A percentile compares a stretch with the other conserved stretches of the same genome.
Conservation (phyloP, 495 filamentous ascomycete species). For the Parmelia sp. region DNA sequence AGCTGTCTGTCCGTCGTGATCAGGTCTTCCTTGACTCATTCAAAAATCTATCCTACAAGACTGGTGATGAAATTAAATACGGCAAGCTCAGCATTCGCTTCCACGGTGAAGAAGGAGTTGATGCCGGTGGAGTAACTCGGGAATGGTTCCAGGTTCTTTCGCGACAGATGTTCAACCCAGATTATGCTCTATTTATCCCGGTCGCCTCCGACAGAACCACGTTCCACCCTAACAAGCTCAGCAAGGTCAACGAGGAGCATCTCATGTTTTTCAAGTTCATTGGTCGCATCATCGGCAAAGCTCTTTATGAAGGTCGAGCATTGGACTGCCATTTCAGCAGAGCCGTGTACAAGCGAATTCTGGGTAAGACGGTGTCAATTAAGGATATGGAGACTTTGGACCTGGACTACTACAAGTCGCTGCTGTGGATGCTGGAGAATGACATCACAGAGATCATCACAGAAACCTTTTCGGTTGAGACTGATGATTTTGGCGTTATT, state of each 20-base stretch:
- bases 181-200: constrained; percentile 92
- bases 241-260: constrained; percentile 91
- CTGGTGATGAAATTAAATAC: constrained; percentile 91
- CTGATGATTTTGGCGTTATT: constrained; percentile 84
- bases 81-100: constrained; percentile 97
- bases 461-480: constrained; percentile 93
- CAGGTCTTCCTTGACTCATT: constrained; percentile 98
- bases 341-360: constrained; percentile 95
- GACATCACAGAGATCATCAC: constrained; percentile 98
- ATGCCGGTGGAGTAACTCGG: constrained; percentile 94
- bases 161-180: constrained; percentile 97
- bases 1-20: constrained; percentile 84
- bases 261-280: constrained; percentile 99
- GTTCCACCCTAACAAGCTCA: constrained; percentile 94
- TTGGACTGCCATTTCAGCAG: constrained; percentile 98
- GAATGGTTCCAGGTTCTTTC: constrained; percentile 99
- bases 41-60: constrained; percentile 92
- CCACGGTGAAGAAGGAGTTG: constrained; percentile 94
- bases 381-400: constrained; percentile 99
- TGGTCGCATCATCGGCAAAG: constrained; percentile 96
- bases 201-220: constrained; percentile 98
- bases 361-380: constrained; percentile 88
- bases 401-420: constrained; percentile 97
- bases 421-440: constrained; percentile 97
- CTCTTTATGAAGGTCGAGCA: constrained; percentile 90